A percentile compares a stretch with the other conserved stretches of the same genome.
Evolutionary conservation across 1,284 basidiomycete genomes (phyloP).

Genomic region (Ustilago lituana): DNA sequence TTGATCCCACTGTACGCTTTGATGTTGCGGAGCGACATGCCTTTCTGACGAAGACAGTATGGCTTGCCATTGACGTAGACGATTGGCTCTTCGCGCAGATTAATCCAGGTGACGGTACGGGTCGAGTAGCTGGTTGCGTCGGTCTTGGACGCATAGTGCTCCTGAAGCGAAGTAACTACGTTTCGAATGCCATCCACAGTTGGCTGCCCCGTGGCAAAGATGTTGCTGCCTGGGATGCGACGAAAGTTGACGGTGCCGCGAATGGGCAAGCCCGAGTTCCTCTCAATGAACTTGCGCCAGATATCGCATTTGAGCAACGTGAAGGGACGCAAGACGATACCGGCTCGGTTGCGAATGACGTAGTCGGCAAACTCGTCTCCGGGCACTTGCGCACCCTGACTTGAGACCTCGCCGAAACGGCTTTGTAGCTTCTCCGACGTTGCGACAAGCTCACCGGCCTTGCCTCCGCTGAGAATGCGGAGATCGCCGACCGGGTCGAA

Average conservation of each 20-base stretch:
- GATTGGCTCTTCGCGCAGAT: slow-evolving; percentile 85
- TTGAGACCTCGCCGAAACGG: slow-evolving; percentile 46
- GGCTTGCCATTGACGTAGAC: slow-evolving; percentile 87
- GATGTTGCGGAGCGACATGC: slow-evolving; percentile 63
- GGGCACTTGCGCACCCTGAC: slow-evolving; percentile 51
- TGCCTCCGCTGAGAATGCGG: slow-evolving; percentile 51
- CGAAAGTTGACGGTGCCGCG: slow-evolving; percentile 95
- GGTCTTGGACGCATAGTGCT: slow-evolving; percentile 43
- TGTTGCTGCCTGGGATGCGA: slow-evolving; percentile 81
- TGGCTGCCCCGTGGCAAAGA: slow-evolving; percentile 79
- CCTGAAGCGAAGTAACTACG: slow-evolving; percentile 73
- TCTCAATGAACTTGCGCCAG: slow-evolving; percentile 62
- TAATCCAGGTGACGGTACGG: slow-evolving; percentile 82
- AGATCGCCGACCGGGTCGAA: slow-evolving; percentile 67
- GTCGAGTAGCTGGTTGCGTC: slow-evolving; percentile 20
- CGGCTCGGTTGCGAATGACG: slow-evolving; percentile 64
- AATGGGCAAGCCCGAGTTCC: slow-evolving; percentile 68
- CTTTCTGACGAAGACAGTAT: slow-evolving; percentile 69
- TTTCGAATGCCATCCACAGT: slow-evolving; percentile 87
- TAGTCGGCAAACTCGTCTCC: slow-evolving; percentile 67
- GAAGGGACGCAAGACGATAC: slow-evolving; percentile 62
- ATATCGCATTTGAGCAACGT: slow-evolving; percentile 66
- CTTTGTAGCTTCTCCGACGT: slow-evolving; percentile 44
- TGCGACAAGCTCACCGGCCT: slow-evolving; percentile 48
- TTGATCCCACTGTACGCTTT: slow-evolving; percentile 65